phyloP scores from a whole-genome alignment of 208 protist species.

The Herpetomonas samuelpessoai region DNA sequence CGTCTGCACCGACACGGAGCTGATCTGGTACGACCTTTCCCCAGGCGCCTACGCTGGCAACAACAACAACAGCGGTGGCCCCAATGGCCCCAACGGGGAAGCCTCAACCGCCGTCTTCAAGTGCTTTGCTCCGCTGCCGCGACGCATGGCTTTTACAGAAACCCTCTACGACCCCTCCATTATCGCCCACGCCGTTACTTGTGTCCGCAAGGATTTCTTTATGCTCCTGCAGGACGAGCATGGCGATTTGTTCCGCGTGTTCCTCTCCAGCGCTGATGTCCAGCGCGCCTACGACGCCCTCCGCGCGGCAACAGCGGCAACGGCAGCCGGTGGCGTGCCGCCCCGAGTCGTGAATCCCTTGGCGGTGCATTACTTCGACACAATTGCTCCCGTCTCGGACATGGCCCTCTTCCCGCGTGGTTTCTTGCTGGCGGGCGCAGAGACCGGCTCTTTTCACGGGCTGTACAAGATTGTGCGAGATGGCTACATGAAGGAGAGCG shows the following conservation, averaged over 20 bases:
- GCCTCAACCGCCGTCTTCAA: slow-evolving; percentile 49
- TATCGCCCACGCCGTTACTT: slow-evolving; percentile 68
- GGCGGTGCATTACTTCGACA: slow-evolving; percentile 97
- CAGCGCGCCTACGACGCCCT: slow-evolving; percentile 78
- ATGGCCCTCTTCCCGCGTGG: slow-evolving; percentile 94
- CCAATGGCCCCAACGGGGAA: slow-evolving; percentile 12
- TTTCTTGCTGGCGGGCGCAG: slow-evolving; percentile 95
- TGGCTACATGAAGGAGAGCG: slow-evolving; percentile 64
- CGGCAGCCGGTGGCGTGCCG: slow-evolving; percentile 2
- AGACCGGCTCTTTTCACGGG: slow-evolving; percentile 93
- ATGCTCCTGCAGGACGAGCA: slow-evolving; percentile 96
- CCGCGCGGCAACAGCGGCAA: slow-evolving; percentile 1
- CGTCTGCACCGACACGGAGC: slow-evolving; percentile 93
- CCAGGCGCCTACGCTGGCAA: slow-evolving; percentile 13
- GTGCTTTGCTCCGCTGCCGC: slow-evolving; percentile 68
- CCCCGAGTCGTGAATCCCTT: slow-evolving; percentile 60
- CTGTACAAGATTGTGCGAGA: slow-evolving; percentile 92
- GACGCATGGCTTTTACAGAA: slow-evolving; percentile 75
- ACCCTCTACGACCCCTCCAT: slow-evolving; percentile 90
- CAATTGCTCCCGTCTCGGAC: slow-evolving; percentile 85
- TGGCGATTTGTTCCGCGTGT: slow-evolving; percentile 98
- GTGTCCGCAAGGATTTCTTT: slow-evolving; percentile 92
- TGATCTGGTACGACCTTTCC: slow-evolving; percentile 93
- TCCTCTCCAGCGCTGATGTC: slow-evolving; percentile 58
- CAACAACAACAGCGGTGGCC: slow-evolving; percentile 14